These are phyloP conservation scores for Colletotrichum endophyticum DNA, from an alignment of 2,329 filamentous ascomycete genomes.

Conservation along the genomic window DNA sequence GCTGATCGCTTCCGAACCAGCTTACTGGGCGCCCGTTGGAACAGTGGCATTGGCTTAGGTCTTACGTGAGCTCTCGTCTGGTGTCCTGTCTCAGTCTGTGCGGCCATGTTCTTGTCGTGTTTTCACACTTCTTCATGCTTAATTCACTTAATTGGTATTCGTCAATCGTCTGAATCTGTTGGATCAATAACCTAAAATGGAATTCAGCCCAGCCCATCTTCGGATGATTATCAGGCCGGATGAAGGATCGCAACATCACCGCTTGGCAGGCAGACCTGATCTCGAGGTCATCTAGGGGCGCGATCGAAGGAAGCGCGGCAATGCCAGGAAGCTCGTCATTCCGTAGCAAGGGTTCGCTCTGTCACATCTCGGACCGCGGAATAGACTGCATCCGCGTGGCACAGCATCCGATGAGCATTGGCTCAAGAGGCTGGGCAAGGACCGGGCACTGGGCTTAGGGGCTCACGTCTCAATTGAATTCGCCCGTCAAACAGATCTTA, in stretches of 20 bases:
- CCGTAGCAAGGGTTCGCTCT: background rate
- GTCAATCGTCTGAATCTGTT: background rate
- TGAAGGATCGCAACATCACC: background rate
- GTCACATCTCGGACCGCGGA: background rate
- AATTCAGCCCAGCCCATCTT: background rate
- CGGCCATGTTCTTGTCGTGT: background rate
- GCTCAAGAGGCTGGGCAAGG: fast-evolving
- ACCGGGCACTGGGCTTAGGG: background rate
- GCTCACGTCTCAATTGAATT: background rate
- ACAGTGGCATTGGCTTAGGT: background rate
- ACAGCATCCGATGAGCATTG: background rate
- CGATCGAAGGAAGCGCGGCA: background rate
- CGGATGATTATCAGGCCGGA: background rate
- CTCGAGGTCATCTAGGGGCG: background rate
- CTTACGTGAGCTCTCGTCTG: background rate
- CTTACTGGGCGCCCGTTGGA: background rate
- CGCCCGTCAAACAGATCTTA: too few relatives aligned
- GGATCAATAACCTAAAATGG: background rate
- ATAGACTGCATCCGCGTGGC: background rate
- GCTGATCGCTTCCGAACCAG: background rate
- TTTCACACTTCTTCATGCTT: background rate
- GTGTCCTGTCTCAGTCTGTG: background rate
- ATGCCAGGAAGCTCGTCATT: background rate
- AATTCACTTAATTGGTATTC: background rate
- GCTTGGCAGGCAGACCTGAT: background rate